Conservation (phyloP, 805 yeast genomes). For the Ogataea saltuana region DNA sequence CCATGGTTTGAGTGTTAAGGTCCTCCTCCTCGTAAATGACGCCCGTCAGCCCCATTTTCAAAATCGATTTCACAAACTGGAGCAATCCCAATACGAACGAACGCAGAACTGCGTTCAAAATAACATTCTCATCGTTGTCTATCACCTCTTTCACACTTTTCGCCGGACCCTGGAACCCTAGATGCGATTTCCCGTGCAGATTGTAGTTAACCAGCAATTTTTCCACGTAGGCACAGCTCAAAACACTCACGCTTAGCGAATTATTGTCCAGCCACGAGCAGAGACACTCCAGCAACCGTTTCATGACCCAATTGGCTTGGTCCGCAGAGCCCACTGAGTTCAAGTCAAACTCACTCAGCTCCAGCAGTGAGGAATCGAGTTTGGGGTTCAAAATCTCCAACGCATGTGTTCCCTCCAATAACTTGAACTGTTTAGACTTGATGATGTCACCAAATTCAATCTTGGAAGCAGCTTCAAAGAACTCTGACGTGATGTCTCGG, state of each 20-base stretch:
- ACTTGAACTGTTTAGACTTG: conserved; percentile 58
- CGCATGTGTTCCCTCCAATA: conserved; percentile 86
- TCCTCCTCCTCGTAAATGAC: conserved; percentile 77
- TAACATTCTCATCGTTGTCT: conserved; percentile 24
- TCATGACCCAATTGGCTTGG: conserved; percentile 52
- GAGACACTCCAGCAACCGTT: conserved; percentile 52
- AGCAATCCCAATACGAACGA: conserved; percentile 54
- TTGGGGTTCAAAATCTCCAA: conserved; percentile 70
- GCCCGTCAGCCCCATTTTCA: conserved; percentile 52
- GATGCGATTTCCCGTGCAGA: conserved; percentile 9
- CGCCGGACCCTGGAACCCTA: background rate
- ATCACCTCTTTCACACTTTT: conserved; percentile 1
- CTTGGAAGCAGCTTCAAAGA: conserved; percentile 39
- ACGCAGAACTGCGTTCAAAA: conserved; percentile 53
- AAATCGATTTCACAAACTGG: conserved; percentile 50
- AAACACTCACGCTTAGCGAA: conserved; percentile 72
- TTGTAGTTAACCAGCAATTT: conserved; percentile 20
- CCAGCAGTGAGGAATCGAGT: conserved; percentile 77
- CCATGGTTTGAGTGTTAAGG: conserved; percentile 63
- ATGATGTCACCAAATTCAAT: conserved; percentile 53
- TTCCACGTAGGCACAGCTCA: conserved; percentile 68
- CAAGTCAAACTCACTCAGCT: conserved; percentile 47
- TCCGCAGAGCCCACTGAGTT: conserved; percentile 34
- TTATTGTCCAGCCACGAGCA: conserved; percentile 78
- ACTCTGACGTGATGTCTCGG: conserved; percentile 57